Base-by-base conservation (phyloP, 495 filamentous ascomycete species). In the Hyaloscypha finlandica region DNA sequence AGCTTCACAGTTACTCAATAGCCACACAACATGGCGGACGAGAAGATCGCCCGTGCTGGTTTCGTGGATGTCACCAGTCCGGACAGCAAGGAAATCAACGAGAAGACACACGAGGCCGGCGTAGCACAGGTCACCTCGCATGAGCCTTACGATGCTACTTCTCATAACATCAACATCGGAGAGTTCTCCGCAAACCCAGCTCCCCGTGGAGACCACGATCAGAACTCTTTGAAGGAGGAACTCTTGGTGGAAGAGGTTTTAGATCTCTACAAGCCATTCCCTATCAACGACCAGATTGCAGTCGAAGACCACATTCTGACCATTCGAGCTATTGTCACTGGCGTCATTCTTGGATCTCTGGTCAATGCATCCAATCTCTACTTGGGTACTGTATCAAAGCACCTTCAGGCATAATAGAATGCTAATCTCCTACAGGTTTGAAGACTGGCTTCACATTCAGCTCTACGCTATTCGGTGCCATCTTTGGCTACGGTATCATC, bases 311-410 rank as follows among this genome's bases (percentile, higher is more conserved):
- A 82, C 63, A 86, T 86, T 35, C 70, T 90, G 42, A 89, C 86
- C 37, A 42, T 86, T 66, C 79, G 88, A 31, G 85, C 86, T 48
- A 72, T 90, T 37, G 30, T 85, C 57, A 74, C 85, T 63, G 88
- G 88, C 54, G 80, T 83, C 66, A 65, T 85, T 60, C 80, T 88
- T 58, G 88, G 88, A 61, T 81, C 77, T 30, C 77, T 89, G 12
- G 85, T 89, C 39, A 87, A 86, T 75, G 85, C 86, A 14, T 88
- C 85, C 39, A 90, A 89, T 73, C 70, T 90, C 61, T 90, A 90
- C 67, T 83, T 90, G 55, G 87, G 81, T 85, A 62, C 14, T 37
- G 12, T 19, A 60, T 25, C 42, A 19, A 14, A 19, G 42, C 16
- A 1, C 42, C 16, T 48, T 48, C 42, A 11, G 11, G 11, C 16